A percentile compares a stretch with the other conserved stretches of the same genome.
phyloP scores from a whole-genome alignment of 768 basidiomycete species.

The Podaxis rugospora region DNA sequence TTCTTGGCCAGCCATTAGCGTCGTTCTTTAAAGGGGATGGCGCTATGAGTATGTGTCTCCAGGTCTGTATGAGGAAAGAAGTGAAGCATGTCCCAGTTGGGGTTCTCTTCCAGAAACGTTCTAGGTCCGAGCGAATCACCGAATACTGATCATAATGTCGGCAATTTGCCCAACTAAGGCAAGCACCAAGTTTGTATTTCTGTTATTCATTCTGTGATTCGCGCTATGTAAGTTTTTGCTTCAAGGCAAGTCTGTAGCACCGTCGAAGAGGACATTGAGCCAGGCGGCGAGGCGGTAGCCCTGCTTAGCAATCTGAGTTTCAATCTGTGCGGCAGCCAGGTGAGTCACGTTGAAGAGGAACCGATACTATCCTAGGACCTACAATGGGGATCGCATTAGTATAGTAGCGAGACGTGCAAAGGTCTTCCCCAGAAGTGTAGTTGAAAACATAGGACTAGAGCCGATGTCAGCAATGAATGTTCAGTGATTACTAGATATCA shows the following conservation, averaged over 20 bases:
- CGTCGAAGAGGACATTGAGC: conserved; percentile 46
- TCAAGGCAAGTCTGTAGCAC: conserved; percentile 32
- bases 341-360: neutral
- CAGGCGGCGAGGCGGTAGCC: conserved; percentile 47
- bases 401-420: conserved; percentile 40
- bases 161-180: neutral
- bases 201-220: neutral
- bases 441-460: conserved; percentile 38
- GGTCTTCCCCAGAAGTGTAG: conserved; percentile 34
- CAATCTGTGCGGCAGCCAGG: conserved; percentile 25
- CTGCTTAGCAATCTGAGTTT: conserved; percentile 41
- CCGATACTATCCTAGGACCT: conserved; percentile 6
- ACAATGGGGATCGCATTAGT: conserved; percentile 32
- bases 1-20: too few relatives aligned
- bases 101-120: neutral
- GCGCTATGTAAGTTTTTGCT: neutral
- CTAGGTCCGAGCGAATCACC: neutral
- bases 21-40: too few relatives aligned
- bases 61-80: neutral
- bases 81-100: neutral
- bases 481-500: neutral
- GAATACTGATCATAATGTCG: neutral
- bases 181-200: neutral
- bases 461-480: neutral
- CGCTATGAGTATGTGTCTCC: neutral